Evolutionary conservation across 2,329 filamentous ascomycete genomes (phyloP), one percentile per base, ranked within the genome.

Genomic region (Talaromyces sp.): DNA sequence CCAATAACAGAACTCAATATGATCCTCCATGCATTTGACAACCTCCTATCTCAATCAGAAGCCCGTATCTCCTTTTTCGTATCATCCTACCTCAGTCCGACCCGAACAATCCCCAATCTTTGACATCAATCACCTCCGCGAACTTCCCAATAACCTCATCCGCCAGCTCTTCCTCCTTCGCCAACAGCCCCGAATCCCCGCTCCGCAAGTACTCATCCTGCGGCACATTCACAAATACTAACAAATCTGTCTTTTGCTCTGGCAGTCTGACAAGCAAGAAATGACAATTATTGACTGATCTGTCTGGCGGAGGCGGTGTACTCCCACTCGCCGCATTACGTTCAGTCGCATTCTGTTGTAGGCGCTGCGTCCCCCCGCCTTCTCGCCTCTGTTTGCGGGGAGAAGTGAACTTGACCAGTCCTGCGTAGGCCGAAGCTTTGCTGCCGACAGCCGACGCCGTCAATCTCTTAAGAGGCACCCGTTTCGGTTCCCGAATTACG

Each of bases 221-320:
- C 31, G 93, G 93, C 55, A 96, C 90, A 76, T 96, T 97, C 72
- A 96, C 86, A 44, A 90, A 90, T 66, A 96, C 86, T 54, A 96
- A 80, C 42, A 98, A 79, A 76, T 98, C 93, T 1, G 93, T 93
- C 63, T 81, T 82, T 72, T 92, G 83, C 69, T 85, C 83, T 75
- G 88, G 88, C 54, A 98, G 81, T 16, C 93, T 84, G 62, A 97
- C 79, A 44, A 97, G 81, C 16, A 91, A 86, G 67, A 96, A 82
- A 67, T 93, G 85, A 64, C 95, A 88, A 46, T 86, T 90, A 7
- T 90, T 91, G 5, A 65, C 73, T 5, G 72, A 72, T 16, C 64
- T 67, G 62, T 67, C 58, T 11, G 58, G 65, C 5, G 67, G 69
- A 2, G 67, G 65, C 2, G 48, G 60, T 0, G 61, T 60, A 48